Conservation (phyloP, 1,284 basidiomycete genomes). For the Fomitopsis palustris region DNA sequence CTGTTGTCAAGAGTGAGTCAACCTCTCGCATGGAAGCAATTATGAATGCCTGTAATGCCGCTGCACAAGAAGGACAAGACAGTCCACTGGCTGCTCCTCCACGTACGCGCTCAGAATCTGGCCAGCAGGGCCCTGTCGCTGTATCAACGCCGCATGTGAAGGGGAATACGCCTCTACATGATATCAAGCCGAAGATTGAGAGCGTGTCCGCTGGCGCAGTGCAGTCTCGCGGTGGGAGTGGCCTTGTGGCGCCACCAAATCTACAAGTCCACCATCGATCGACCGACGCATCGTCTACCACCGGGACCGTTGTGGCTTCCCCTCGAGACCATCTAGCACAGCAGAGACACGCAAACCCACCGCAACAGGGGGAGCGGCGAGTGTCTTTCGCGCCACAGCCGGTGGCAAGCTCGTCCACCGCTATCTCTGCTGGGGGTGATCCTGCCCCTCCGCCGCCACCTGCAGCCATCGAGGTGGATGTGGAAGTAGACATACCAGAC, state of each 20-base stretch:
- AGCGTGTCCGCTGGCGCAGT: neutral
- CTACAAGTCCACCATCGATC: neutral
- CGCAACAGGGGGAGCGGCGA: slow-evolving; percentile 2
- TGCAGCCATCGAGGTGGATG: neutral
- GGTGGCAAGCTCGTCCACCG: neutral
- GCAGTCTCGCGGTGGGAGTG: neutral
- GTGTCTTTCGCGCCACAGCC: slow-evolving; percentile 11
- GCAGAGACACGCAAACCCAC: neutral
- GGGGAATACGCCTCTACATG: slow-evolving; percentile 9
- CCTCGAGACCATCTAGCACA: neutral
- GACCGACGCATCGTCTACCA: neutral
- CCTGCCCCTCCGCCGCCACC: neutral
- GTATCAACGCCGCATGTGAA: slow-evolving; percentile 20
- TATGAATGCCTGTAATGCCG: slow-evolving; percentile 8
- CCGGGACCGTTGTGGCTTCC: neutral
- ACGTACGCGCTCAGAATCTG: slow-evolving; percentile 17
- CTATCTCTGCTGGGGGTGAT: neutral
- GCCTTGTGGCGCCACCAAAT: too few species aligned
- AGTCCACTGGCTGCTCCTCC: slow-evolving; percentile 15
- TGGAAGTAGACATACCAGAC: slow-evolving; percentile 3
- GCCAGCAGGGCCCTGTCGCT: slow-evolving; percentile 1
- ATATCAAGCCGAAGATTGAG: too few species aligned
- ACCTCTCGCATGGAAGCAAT: slow-evolving; percentile 5
- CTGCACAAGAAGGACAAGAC: slow-evolving; percentile 3
- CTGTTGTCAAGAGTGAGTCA: slow-evolving; percentile 13